phyloP scores from a whole-genome alignment of 768 basidiomycete species.

The Podaxis sp. region DNA sequence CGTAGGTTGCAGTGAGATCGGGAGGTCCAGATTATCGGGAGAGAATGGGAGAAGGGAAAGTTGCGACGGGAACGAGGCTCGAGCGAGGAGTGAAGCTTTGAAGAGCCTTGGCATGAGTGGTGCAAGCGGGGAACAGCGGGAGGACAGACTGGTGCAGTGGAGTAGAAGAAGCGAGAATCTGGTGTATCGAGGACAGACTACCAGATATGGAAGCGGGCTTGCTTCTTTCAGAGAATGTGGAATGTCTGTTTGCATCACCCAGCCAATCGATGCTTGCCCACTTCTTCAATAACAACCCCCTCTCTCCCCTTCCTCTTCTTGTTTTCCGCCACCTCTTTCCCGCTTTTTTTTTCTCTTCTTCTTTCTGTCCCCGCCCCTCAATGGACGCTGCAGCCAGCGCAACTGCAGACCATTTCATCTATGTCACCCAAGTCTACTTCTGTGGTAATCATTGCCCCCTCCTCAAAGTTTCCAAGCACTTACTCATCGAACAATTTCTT shows the following conservation, averaged over 20 bases:
- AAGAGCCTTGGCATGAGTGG: neutral
- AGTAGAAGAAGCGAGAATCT: slow-evolving; percentile 10
- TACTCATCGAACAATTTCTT: slow-evolving; percentile 23
- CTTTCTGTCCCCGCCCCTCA: slow-evolving; percentile 15
- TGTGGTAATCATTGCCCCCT: slow-evolving; percentile 56
- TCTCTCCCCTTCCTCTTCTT: slow-evolving; percentile 28
- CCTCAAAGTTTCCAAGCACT: slow-evolving; percentile 16
- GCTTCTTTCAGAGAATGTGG: slow-evolving; percentile 44
- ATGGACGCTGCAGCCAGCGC: slow-evolving; percentile 32
- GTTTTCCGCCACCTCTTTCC: slow-evolving; percentile 31
- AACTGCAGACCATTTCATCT: slow-evolving; percentile 73
- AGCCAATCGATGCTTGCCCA: slow-evolving; percentile 30
- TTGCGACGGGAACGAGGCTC: slow-evolving; percentile 12
- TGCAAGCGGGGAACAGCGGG: neutral
- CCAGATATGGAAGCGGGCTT: slow-evolving; percentile 28
- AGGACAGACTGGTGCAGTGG: neutral
- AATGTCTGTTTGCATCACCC: slow-evolving; percentile 34
- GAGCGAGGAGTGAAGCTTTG: neutral
- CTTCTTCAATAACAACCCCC: slow-evolving; percentile 19
- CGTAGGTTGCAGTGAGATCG: slow-evolving; percentile 4
- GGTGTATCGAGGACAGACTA: slow-evolving; percentile 18
- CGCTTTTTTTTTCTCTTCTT: slow-evolving; percentile 16
- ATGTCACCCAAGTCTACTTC: slow-evolving; percentile 79
- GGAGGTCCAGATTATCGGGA: neutral
- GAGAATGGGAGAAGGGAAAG: slow-evolving; percentile 4